phyloP scores from a whole-genome alignment of 176 grass and related monocot genomes.

The Musa troglodytarum region DNA sequence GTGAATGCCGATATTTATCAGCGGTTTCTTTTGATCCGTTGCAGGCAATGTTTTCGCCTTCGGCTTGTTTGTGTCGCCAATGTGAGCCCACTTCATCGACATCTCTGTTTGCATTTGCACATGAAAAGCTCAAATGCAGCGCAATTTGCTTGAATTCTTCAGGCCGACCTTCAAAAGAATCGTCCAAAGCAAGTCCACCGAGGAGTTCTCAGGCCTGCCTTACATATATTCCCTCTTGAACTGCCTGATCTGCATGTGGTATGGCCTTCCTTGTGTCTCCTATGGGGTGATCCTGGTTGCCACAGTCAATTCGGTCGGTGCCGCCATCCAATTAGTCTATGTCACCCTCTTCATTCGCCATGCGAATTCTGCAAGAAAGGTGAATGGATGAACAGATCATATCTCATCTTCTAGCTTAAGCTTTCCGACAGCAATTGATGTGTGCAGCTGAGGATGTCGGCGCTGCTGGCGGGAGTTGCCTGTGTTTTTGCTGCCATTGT shows the following conservation, averaged over 20 bases:
- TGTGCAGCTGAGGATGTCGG: conserved; percentile 42
- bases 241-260: conserved; percentile 84
- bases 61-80: conserved; percentile 61
- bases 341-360: conserved; percentile 57
- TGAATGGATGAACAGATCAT: not conserved
- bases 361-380: conserved; percentile 23
- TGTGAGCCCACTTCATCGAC: conserved; percentile 33
- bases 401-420: not conserved
- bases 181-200: conserved; percentile 52
- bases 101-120: not conserved
- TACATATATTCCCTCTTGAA: conserved; percentile 69
- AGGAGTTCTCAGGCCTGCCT: conserved; percentile 69
- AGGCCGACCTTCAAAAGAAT: conserved; percentile 76
- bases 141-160: not conserved
- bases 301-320: conserved; percentile 73
- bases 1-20: not conserved
- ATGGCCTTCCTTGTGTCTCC: conserved; percentile 65
- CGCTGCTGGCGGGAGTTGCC: conserved; percentile 30
- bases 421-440: not conserved
- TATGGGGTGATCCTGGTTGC: conserved; percentile 45
- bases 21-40: not conserved
- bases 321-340: conserved; percentile 53
- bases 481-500: conserved; percentile 29
- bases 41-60: conserved; percentile 75
- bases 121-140: too few species aligned